These are phyloP conservation scores for Kwoniella mangroviensis DNA, from an alignment of 768 basidiomycete genomes.

Conservation along the genomic window DNA sequence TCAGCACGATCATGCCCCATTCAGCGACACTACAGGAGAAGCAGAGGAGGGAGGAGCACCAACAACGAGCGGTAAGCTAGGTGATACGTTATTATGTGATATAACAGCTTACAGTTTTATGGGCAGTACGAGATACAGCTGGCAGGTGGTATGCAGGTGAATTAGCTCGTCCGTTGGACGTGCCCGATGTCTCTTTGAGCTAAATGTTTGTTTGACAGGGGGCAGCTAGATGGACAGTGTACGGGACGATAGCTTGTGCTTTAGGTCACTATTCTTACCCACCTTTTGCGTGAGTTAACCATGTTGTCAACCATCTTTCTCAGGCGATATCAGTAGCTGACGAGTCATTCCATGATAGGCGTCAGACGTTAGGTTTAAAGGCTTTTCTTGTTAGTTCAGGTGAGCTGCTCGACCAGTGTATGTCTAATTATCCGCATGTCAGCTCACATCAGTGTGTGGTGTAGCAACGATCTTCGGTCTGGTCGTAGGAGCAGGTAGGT, in stretches of 20 bases:
- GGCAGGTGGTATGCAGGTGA: conserved; percentile 46
- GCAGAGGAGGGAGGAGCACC: conserved; percentile 46
- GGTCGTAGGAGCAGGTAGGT: conserved; percentile 64
- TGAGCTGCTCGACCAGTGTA: conserved; percentile 46
- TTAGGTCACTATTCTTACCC: conserved; percentile 54
- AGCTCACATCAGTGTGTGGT: neutral
- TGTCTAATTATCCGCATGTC: conserved; percentile 2
- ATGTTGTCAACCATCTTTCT: neutral
- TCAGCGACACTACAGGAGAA: conserved; percentile 22
- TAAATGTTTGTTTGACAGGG: conserved; percentile 30
- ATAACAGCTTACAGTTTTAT: no score
- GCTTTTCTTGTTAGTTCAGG: conserved; percentile 75
- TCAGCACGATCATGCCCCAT: conserved; percentile 5
- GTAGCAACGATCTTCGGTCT: conserved; percentile 70
- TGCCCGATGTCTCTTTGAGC: neutral
- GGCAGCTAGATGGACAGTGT: conserved; percentile 51
- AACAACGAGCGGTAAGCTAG: conserved; percentile 46
- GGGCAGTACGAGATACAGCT: conserved; percentile 40
- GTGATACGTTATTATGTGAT: no score
- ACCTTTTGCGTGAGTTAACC: conserved; percentile 43
- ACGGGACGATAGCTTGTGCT: conserved; percentile 44
- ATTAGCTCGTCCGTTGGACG: neutral
- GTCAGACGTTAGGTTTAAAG: conserved; percentile 81
- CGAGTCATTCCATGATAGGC: conserved; percentile 59
- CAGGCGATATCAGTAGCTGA: neutral